Evolutionary conservation across 108 stramenopile species (phyloP).

Genomic region (Pseudonitzschia pungens): DNA sequence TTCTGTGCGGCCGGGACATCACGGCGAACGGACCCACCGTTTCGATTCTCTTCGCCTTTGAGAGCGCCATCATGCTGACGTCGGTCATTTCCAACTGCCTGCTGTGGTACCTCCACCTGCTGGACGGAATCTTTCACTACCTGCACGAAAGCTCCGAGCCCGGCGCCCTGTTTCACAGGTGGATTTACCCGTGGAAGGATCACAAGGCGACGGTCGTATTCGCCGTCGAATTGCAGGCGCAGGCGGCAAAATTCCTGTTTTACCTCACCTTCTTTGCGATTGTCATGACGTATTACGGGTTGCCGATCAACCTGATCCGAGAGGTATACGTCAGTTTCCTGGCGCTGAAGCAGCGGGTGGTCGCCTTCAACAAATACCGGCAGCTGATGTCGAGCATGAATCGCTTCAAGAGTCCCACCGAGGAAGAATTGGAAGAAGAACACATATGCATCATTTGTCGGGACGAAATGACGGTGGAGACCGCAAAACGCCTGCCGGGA

Average conservation of each 20-base stretch:
- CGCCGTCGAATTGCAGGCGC: conserved; percentile 89
- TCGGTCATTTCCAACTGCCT: conserved; percentile 68
- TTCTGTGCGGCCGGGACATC: conserved; percentile 56
- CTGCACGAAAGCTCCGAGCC: conserved; percentile 50
- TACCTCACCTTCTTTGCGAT: conserved; percentile 94
- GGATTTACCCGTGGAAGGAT: conserved; percentile 74
- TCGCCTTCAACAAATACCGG: conserved; percentile 86
- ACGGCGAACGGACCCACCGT: conserved; percentile 76
- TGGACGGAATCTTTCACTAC: conserved; percentile 81
- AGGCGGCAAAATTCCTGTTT: conserved; percentile 91
- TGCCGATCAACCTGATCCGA: conserved; percentile 96
- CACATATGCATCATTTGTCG: conserved; percentile 98
- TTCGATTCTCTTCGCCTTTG: conserved; percentile 93
- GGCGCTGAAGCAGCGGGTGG: conserved; percentile 66
- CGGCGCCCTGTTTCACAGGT: conserved; percentile 39
- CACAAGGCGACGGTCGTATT: conserved; percentile 83
- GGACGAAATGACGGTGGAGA: conserved; percentile 89
- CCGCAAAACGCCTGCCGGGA: conserved; percentile 85
- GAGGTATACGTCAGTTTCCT: conserved; percentile 89
- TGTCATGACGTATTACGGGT: conserved; percentile 92
- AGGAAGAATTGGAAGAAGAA: conserved; percentile 84
- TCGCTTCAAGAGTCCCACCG: conserved; percentile 84
- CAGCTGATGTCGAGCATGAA: conserved; percentile 90
- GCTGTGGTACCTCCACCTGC: conserved; percentile 78
- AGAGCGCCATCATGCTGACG: conserved; percentile 85